Evolutionary conservation across 768 basidiomycete species (phyloP).

Genomic region (Chalciporus sphaerocephalus): DNA sequence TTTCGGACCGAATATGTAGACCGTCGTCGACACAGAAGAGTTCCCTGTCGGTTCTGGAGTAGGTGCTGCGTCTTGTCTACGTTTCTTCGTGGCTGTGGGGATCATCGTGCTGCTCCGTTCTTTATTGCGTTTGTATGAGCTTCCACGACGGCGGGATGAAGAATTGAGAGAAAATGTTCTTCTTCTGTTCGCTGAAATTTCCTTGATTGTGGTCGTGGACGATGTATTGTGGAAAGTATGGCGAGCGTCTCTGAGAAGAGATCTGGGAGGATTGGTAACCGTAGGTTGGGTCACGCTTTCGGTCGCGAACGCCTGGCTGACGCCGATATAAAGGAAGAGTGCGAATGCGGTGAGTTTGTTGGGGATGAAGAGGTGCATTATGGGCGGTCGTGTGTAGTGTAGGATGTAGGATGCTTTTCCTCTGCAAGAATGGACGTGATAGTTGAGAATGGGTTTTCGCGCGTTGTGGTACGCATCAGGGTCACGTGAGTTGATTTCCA

Average conservation of each 20-base stretch:
- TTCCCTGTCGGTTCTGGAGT: constrained; percentile 40
- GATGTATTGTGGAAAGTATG: constrained; percentile 3
- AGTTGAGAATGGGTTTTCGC: background rate
- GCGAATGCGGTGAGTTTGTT: constrained; percentile 12
- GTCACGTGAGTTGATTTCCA: constrained; percentile 27
- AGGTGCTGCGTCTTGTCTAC: constrained; percentile 28
- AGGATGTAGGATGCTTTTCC: constrained; percentile 1
- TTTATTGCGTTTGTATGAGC: background rate
- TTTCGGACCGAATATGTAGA: constrained; percentile 28
- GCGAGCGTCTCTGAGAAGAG: background rate
- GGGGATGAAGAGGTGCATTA: constrained; percentile 10
- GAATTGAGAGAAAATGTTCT: background rate
- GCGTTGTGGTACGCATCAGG: constrained; percentile 1
- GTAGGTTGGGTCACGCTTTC: background rate
- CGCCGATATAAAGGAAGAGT: constrained; percentile 11
- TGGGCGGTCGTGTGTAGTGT: background rate
- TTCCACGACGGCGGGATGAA: background rate
- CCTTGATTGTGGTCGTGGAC: background rate
- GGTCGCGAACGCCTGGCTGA: constrained; percentile 3
- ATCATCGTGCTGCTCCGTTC: background rate
- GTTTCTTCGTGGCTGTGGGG: constrained; percentile 15
- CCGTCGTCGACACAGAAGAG: constrained; percentile 32
- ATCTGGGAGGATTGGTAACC: background rate
- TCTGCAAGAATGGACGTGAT: constrained; percentile 10
- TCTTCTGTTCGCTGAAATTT: background rate